Percentiles rank a stretch among this genome's conserved stretches.
Conservation (phyloP, 2,329 filamentous ascomycete species). For the Xylaria sp. region DNA sequence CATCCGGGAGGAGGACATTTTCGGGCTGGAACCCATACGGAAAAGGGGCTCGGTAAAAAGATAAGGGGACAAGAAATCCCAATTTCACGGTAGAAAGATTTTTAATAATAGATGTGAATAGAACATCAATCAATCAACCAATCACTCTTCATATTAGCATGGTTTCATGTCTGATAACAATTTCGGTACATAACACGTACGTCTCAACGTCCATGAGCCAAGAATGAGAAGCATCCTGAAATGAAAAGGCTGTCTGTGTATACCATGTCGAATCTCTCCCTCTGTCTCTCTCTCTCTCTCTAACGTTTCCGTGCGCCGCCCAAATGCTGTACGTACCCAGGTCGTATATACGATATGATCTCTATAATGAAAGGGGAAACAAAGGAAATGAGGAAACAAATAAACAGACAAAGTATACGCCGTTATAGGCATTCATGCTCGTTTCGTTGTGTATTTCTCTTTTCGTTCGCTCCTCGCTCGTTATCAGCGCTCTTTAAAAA, state of each 20-base stretch:
- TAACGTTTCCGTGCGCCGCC: slow-evolving; percentile 28
- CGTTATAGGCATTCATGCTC: not conserved
- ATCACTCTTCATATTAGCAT: not conserved
- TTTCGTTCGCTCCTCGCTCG: not conserved
- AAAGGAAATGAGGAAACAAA: not conserved
- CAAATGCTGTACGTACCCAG: slow-evolving; percentile 31
- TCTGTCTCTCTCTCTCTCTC: slow-evolving; percentile 1
- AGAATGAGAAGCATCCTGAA: not conserved
- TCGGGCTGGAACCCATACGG: slow-evolving; percentile 64
- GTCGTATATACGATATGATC: slow-evolving; percentile 29
- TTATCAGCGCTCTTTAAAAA: not conserved
- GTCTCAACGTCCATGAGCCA: not conserved
- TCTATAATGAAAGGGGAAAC: slow-evolving; percentile 19
- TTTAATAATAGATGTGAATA: slow-evolving; percentile 1
- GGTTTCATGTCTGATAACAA: not conserved
- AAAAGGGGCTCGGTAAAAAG: slow-evolving; percentile 37
- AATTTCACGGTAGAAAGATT: not conserved
- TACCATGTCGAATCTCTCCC: slow-evolving; percentile 14
- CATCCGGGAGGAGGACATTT: slow-evolving; percentile 62
- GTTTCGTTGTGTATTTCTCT: not conserved
- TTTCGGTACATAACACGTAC: not conserved
- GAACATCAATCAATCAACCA: not conserved
- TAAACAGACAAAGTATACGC: not conserved
- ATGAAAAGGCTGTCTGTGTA: slow-evolving; percentile 22
- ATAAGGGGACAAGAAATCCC: not conserved